phyloP scores from a whole-genome alignment of 2,329 filamentous ascomycete species.

The Fusarium humuli region DNA sequence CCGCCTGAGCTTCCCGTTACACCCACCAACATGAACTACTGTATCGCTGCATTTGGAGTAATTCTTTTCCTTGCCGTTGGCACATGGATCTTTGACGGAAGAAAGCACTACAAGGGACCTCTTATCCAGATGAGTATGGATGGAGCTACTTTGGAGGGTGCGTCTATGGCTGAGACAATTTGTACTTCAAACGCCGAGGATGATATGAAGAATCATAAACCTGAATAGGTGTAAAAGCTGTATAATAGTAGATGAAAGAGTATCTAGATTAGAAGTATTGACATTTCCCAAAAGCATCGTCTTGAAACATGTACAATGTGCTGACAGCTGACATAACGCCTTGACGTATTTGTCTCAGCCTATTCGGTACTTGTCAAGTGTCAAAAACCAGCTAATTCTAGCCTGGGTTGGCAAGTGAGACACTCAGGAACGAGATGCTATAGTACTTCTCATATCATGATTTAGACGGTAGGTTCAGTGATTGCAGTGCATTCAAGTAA shows the following conservation, averaged over 20 bases:
- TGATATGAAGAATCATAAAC: constrained; percentile 17
- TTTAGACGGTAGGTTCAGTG: background rate
- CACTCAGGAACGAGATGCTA: background rate
- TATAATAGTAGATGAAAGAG: background rate
- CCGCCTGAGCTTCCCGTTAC: constrained; percentile 75
- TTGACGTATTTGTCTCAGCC: background rate
- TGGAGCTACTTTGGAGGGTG: constrained; percentile 28
- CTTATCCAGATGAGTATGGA: constrained; percentile 39
- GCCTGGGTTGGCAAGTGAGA: background rate
- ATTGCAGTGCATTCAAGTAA: background rate
- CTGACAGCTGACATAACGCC: background rate
- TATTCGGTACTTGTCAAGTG: background rate
- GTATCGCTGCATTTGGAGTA: constrained; percentile 60
- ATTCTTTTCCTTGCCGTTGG: constrained; percentile 58
- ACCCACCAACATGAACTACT: constrained; percentile 75
- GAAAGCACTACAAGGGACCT: constrained; percentile 59
- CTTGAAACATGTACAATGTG: too few relatives aligned
- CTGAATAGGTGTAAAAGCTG: background rate
- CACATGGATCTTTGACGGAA: constrained; percentile 62
- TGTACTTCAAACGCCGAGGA: constrained; percentile 34
- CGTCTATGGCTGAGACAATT: constrained; percentile 35
- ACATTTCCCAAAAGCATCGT: too few relatives aligned
- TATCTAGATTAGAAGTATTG: background rate
- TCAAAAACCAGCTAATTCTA: background rate
- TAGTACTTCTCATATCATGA: background rate